Evolutionary conservation across 78 protist genomes (phyloP).

Genomic region (Ministeria vibrans): DNA sequence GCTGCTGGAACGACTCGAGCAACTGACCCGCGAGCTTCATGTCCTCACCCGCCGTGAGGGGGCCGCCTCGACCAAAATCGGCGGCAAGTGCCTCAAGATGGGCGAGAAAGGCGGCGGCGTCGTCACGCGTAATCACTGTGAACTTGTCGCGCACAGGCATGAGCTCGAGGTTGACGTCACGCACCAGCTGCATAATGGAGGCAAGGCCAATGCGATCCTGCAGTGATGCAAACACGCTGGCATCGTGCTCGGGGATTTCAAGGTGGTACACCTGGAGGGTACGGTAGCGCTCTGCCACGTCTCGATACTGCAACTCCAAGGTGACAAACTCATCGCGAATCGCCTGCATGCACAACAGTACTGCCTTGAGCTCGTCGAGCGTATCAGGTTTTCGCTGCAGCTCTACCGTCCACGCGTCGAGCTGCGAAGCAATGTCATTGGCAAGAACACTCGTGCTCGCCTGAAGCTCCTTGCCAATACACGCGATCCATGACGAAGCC

Average conservation of each 20-base stretch:
- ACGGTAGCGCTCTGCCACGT: slow-evolving; percentile 44
- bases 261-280: slow-evolving; percentile 35
- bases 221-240: background rate
- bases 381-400: slow-evolving; percentile 31
- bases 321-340: slow-evolving; percentile 24
- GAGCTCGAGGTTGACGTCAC: slow-evolving; percentile 25
- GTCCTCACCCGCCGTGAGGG: slow-evolving; percentile 30
- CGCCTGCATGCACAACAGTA: slow-evolving; percentile 46
- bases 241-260: slow-evolving; percentile 17
- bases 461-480: slow-evolving; percentile 30
- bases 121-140: slow-evolving; percentile 31
- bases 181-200: slow-evolving; percentile 9
- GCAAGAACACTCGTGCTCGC: background rate
- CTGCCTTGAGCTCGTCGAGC: slow-evolving; percentile 61
- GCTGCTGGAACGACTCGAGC: slow-evolving; percentile 15
- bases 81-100: background rate
- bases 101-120: slow-evolving; percentile 22
- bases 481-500: slow-evolving; percentile 29
- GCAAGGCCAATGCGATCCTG: slow-evolving; percentile 22
- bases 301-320: slow-evolving; percentile 41
- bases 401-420: background rate
- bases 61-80: slow-evolving; percentile 11
- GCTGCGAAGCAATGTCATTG: slow-evolving; percentile 5
- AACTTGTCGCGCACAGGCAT: slow-evolving; percentile 39
- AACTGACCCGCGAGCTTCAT: slow-evolving; percentile 52